phyloP scores from a whole-genome alignment of 495 filamentous ascomycete species.

The Diplogelasinospora grovesii region DNA sequence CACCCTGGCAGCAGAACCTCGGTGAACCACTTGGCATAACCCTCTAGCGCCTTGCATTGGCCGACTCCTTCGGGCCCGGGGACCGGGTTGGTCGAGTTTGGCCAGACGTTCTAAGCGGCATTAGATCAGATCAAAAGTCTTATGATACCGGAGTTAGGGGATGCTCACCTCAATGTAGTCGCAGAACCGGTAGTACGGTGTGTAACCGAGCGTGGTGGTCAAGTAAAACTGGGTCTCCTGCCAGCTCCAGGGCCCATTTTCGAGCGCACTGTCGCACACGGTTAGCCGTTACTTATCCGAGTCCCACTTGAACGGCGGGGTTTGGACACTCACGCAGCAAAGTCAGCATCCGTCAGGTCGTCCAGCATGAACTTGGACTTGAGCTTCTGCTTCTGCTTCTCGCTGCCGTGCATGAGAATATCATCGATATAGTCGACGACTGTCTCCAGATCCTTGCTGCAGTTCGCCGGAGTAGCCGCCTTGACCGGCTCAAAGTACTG shows the following conservation, averaged over 20 bases:
- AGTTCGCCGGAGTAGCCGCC: conserved; percentile 58
- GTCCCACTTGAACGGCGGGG: too few species aligned
- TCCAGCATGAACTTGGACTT: conserved; percentile 54
- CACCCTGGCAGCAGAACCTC: conserved; percentile 39
- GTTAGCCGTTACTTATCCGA: neutral
- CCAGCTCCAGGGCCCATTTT: conserved; percentile 53
- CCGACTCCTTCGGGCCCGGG: conserved; percentile 24
- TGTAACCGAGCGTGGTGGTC: conserved; percentile 11
- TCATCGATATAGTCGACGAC: conserved; percentile 54
- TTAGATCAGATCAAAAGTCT: too few species aligned
- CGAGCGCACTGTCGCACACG: conserved; percentile 30
- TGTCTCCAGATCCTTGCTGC: conserved; percentile 48
- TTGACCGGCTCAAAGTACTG: conserved; percentile 60
- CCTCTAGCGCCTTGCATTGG: conserved; percentile 20
- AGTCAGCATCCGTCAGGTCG: conserved; percentile 51
- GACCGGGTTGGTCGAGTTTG: conserved; percentile 17
- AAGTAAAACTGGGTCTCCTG: conserved; percentile 44
- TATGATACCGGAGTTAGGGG: too few species aligned
- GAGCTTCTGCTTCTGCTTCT: conserved; percentile 39
- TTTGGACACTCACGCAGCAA: conserved; percentile 38
- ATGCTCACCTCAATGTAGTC: conserved; percentile 32
- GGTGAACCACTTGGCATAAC: conserved; percentile 44
- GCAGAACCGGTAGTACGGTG: conserved; percentile 26
- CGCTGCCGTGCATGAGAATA: conserved; percentile 35
- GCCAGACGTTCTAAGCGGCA: conserved; percentile 24